phyloP scores from a whole-genome alignment of 176 grass and related monocot species.

The Secale cereale region DNA sequence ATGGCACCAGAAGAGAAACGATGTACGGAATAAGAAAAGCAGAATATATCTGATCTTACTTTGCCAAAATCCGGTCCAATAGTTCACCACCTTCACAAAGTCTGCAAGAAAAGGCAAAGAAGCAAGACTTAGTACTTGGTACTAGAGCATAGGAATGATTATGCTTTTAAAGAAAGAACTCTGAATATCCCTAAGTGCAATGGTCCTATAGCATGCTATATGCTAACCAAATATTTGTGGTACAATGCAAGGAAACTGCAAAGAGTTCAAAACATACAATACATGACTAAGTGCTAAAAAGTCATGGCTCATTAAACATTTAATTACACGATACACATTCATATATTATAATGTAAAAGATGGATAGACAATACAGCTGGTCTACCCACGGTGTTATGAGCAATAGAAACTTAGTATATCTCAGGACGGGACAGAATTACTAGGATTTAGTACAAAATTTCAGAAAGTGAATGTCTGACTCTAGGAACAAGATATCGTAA shows the following conservation, averaged over 20 bases:
- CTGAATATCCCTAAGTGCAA: background rate
- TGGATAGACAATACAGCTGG: constrained; percentile 3
- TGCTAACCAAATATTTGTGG: background rate
- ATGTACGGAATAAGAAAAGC: background rate
- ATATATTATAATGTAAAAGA: background rate
- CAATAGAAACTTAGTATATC: background rate
- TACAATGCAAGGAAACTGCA: background rate
- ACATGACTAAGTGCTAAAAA: background rate
- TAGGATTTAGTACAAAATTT: background rate
- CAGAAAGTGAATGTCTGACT: background rate
- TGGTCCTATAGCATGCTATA: constrained; percentile 6
- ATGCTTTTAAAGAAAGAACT: constrained; percentile 10
- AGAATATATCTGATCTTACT: constrained; percentile 60
- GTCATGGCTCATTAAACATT: background rate
- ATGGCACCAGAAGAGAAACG: background rate
- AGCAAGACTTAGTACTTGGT: constrained; percentile 29
- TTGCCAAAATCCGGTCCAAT: constrained; percentile 89
- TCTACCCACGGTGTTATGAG: background rate
- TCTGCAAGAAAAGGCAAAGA: constrained; percentile 53
- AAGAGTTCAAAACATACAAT: background rate
- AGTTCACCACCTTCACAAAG: constrained; percentile 99
- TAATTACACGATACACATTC: background rate
- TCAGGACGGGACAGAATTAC: background rate
- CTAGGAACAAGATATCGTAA: background rate
- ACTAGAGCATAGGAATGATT: background rate